These are phyloP conservation scores for Oropetium thomaeum DNA, from an alignment of 176 grass and related monocot species.

Conservation along the genomic window DNA sequence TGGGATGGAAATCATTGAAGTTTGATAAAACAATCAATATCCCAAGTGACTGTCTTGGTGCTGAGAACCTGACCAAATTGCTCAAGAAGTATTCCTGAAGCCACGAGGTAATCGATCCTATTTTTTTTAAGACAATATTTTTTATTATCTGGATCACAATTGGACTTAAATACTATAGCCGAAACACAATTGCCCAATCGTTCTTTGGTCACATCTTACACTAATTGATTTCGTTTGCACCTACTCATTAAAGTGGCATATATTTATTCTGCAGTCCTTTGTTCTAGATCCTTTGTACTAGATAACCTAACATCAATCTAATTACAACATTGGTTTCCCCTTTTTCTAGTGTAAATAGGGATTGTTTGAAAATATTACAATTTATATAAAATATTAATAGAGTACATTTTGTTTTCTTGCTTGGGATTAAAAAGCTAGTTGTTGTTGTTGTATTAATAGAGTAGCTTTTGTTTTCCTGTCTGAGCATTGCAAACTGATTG, in stretches of 20 bases:
- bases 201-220: background rate
- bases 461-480: no score
- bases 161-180: no score
- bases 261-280: background rate
- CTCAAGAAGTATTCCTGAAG: constrained; percentile 98
- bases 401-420: background rate
- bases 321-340: background rate
- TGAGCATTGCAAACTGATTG: no score
- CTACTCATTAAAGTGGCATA: background rate
- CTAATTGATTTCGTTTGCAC: background rate
- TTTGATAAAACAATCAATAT: constrained; percentile 59
- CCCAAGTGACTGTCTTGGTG: constrained; percentile 86
- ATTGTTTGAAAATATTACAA: background rate
- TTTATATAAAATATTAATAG: background rate
- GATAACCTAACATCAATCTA: background rate
- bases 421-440: no score
- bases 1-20: constrained; percentile 93
- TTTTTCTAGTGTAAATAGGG: background rate
- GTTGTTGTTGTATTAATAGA: no score
- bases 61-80: constrained; percentile 85
- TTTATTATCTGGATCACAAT: no score
- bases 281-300: no score
- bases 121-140: background rate
- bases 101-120: constrained; percentile 57
- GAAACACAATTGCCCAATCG: no score